Evolutionary conservation across 768 basidiomycete genomes (phyloP), one percentile per base, ranked within the genome.

Genomic region (Paxillus involutus): DNA sequence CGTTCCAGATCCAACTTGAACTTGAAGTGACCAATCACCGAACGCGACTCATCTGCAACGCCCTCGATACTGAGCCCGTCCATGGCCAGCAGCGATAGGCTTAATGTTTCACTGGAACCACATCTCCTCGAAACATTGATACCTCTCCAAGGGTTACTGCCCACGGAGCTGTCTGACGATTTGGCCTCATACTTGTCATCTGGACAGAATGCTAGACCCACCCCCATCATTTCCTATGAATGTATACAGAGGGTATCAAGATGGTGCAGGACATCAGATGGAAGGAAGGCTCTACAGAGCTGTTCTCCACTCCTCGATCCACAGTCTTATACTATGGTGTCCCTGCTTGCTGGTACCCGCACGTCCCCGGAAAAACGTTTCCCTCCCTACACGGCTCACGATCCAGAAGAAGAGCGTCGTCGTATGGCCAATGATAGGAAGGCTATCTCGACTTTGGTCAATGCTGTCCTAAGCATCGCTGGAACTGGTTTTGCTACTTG

Each of bases 281-380:
- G 83, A 7, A 64, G 59, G 35, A 52, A 53, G 0, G 62, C 70
- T 3, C 65, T 82, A 60, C 66, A 46, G 73, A 82, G 48, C 61
- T 66, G 56, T 35, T 71, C 73, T 6, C 77, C 76, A 10, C 68
- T 75, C 2, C 72, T 91, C 44, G 70, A 83, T 53, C 72, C 82
- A 5, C 71, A 72, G 19, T 73, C 79, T 13, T 92, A 89, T 65
- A 73, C 78, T 6, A 91, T 90, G 83, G 72, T 91, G 37, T 73
- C 89, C 17, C 74, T 94, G 35, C 81, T 94, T 6, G 89, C 91
- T 14, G 91, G 91, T 36, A 79, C 85, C 6, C 81, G 78, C 42
- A 86, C 90, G n/a, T 89, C 89, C 6, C 91, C 91, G 19, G 83
- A 88, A 53, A 81, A 86, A 50, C 83, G 77, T 35, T 88, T 90